phyloP scores from a whole-genome alignment of 495 filamentous ascomycete genomes.

The Articulospora tetracladia region DNA sequence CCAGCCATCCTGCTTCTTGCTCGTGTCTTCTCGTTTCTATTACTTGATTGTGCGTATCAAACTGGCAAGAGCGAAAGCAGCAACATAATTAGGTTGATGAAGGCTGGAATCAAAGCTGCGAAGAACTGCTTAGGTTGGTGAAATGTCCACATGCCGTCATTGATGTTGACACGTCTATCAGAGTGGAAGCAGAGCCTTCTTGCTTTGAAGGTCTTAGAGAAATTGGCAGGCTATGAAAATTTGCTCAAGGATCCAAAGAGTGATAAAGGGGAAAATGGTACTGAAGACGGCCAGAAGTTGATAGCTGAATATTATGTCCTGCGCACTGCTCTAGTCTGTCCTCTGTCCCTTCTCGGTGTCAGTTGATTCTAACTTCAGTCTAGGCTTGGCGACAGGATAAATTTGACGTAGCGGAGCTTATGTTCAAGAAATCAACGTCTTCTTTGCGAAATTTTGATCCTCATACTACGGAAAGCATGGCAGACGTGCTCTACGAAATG shows the following conservation, averaged over 20 bases:
- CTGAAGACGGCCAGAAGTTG: slow-evolving; percentile 30
- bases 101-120: slow-evolving; percentile 61
- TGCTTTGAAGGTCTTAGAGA: slow-evolving; percentile 55
- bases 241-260: slow-evolving; percentile 40
- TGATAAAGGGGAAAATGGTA: slow-evolving; percentile 26
- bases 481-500: slow-evolving; percentile 69
- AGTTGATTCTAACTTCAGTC: not conserved
- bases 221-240: slow-evolving; percentile 60
- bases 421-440: slow-evolving; percentile 57
- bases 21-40: slow-evolving; percentile 63
- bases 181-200: slow-evolving; percentile 45
- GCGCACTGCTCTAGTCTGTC: slow-evolving; percentile 60
- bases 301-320: slow-evolving; percentile 66
- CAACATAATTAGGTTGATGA: slow-evolving; percentile 55
- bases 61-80: slow-evolving; percentile 28
- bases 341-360: not conserved
- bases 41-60: slow-evolving; percentile 60
- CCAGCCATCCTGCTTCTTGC: slow-evolving; percentile 16
- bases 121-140: slow-evolving; percentile 60
- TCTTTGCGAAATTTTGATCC: slow-evolving; percentile 40
- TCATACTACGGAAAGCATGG: slow-evolving; percentile 55
- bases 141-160: not conserved
- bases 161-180: slow-evolving; percentile 13
- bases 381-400: slow-evolving; percentile 71
- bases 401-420: slow-evolving; percentile 71